phyloP scores from a whole-genome alignment of 805 yeast genomes.

The Nakazawaea ernobii region DNA sequence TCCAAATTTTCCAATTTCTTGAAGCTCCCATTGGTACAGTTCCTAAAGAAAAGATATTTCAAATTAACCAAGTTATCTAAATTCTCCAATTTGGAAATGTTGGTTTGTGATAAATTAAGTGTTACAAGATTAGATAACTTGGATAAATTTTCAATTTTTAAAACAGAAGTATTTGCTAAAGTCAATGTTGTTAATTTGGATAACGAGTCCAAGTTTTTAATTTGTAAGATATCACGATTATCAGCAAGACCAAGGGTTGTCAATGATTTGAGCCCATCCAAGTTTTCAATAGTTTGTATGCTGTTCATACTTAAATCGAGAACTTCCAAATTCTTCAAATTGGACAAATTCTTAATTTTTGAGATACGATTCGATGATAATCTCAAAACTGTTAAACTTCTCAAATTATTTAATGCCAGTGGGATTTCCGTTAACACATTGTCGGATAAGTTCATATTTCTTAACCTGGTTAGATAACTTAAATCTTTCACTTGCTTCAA shows the following conservation, averaged over 20 bases:
- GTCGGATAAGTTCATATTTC: not conserved
- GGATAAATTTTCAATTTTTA: not conserved
- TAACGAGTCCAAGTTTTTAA: not conserved
- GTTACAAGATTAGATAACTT: not conserved
- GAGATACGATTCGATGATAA: not conserved
- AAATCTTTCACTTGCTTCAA: not conserved
- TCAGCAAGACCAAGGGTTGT: not conserved
- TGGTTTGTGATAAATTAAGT: not conserved
- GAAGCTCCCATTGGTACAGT: not conserved
- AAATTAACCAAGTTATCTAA: not conserved
- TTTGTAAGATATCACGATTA: not conserved
- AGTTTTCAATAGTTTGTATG: not conserved
- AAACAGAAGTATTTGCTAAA: not conserved
- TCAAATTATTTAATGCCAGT: not conserved
- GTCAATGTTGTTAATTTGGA: not conserved
- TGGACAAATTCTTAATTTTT: not conserved
- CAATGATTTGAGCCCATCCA: not conserved
- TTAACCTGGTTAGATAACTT: not conserved
- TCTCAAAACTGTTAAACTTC: not conserved
- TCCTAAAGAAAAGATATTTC: not conserved
- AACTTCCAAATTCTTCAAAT: not conserved
- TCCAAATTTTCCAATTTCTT: not conserved
- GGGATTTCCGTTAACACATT: not conserved
- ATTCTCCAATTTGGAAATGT: not conserved
- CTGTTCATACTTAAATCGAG: not conserved